Base-by-base conservation (phyloP, 1,139 yeast genomes). In the Saccharomycopsis hybrid region DNA sequence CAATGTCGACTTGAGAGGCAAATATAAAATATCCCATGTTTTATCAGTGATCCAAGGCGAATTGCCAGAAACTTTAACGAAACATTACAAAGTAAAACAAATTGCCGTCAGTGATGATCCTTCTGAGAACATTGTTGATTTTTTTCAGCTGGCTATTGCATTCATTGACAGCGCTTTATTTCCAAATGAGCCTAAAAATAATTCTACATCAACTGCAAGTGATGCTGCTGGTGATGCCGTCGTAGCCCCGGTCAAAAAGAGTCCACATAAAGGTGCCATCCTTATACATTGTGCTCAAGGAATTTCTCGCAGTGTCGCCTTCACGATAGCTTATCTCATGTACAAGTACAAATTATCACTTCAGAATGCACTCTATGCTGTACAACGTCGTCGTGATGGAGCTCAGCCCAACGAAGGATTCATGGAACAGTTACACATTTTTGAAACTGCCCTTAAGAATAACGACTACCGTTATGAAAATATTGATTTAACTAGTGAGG, bases 201-300 rank as follows among this genome's bases (percentile, higher is more conserved):
- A 47, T 60, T 61, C 44, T 55, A 57, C 49, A 65, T 65, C 9
- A 51, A 59, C 7, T 54, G 59, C 38, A 35, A 63, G 65, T 1
- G 62, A 63, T 36, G 68, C 65, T 13, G 65, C 67, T 52, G n/a
- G n/a, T n/a, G n/a, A n/a, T n/a, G n/a, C n/a, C n/a, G n/a, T n/a
- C n/a, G n/a, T n/a, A n/a, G n/a, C n/a, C n/a, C n/a, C n/a, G n/a
- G n/a, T n/a, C n/a, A 62, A 62, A 18, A 64, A 66, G 47, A 49
- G 30, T 7, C 5, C 43, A 3, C 85, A 78, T 54, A 60, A 61
- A 54, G 74, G 73, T 1, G 70, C 70, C 40, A 68, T 84, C 0
- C 67, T 80, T 44, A 69, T 85, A 4, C 87, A 84, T 61, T 85
- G 94, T 62, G 87, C 89, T 51, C 96, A 96, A 32, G 98, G 98